phyloP scores from a whole-genome alignment of 805 yeast genomes.

The Ogataea haglerorum region DNA sequence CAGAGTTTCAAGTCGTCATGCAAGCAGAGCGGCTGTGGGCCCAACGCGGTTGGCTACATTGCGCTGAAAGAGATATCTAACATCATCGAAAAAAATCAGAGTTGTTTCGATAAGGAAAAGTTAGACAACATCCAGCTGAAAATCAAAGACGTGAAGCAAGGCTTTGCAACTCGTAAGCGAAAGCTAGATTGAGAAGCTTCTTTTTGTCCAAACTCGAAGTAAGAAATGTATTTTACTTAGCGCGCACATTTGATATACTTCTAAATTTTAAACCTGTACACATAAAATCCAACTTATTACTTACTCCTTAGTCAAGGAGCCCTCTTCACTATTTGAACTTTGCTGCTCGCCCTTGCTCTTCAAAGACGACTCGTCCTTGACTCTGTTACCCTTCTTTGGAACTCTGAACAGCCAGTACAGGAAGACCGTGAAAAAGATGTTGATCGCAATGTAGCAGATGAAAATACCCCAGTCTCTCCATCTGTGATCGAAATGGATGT shows the following conservation, averaged over 20 bases:
- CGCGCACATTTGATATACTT: neutral
- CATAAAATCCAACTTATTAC: neutral
- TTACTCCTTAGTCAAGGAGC: neutral
- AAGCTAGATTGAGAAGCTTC: neutral
- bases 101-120: slow-evolving; percentile 11
- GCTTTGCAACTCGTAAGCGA: neutral
- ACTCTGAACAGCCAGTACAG: slow-evolving; percentile 65
- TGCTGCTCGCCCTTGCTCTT: slow-evolving; percentile 13
- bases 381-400: slow-evolving; percentile 53
- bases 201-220: slow-evolving; percentile 1
- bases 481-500: slow-evolving; percentile 46
- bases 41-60: slow-evolving; percentile 11
- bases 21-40: slow-evolving; percentile 5
- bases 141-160: neutral
- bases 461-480: slow-evolving; percentile 63
- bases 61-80: slow-evolving; percentile 9
- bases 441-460: slow-evolving; percentile 46
- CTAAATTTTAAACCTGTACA: neutral
- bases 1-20: slow-evolving; percentile 18
- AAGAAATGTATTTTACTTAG: slow-evolving; percentile 1
- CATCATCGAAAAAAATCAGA: slow-evolving; percentile 6
- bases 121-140: neutral
- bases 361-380: slow-evolving; percentile 21
- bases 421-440: slow-evolving; percentile 32
- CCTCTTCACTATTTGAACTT: neutral